Conservation (phyloP, 129 eudicot genomes). For the Artemisia annua region DNA sequence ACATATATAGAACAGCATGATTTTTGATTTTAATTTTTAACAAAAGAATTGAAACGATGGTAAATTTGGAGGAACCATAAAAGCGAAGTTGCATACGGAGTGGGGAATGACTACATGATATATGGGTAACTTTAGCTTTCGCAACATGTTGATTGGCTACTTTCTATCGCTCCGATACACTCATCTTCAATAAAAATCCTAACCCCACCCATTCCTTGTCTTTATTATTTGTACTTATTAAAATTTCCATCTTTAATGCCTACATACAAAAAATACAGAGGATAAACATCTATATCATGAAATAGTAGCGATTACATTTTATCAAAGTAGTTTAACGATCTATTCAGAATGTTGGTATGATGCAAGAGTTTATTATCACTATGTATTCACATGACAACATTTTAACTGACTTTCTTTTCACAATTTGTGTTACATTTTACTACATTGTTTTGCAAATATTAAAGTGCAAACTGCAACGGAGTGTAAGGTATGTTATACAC, state of each 20-base stretch:
- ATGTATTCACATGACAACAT: background rate
- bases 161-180: constrained; percentile 31
- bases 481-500: too few species aligned
- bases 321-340: constrained; percentile 5
- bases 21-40: background rate
- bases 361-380: background rate
- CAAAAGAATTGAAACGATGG: constrained; percentile 18
- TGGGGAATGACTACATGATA: constrained; percentile 29
- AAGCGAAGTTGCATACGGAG: constrained; percentile 30
- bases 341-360: constrained; percentile 12
- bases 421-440: too few species aligned
- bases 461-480: too few species aligned
- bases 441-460: too few species aligned
- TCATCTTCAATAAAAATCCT: constrained; percentile 3
- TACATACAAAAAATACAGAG: background rate
- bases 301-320: constrained; percentile 14
- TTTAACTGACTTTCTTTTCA: background rate
- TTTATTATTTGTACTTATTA: constrained; percentile 18
- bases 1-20: too few species aligned
- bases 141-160: constrained; percentile 41
- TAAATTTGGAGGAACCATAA: constrained; percentile 22
- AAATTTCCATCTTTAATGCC: background rate
- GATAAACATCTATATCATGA: constrained; percentile 24
- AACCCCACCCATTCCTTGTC: constrained; percentile 19
- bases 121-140: constrained; percentile 24